Evolutionary conservation across 495 filamentous ascomycete genomes (phyloP).

Genomic region (Bryoglossum gracile): DNA sequence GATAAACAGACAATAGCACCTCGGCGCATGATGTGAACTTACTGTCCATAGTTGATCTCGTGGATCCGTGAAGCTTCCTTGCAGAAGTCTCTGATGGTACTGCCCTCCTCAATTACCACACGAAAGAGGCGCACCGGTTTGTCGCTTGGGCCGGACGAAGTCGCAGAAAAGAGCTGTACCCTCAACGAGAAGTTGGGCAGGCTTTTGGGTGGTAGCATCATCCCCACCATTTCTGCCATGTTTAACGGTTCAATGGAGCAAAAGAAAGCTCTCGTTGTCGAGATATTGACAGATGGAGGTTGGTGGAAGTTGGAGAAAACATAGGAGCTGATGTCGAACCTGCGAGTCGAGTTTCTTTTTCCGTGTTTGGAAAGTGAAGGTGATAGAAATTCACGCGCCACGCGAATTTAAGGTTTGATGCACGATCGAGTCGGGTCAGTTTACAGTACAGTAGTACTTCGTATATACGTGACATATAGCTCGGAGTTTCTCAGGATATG

Average conservation of each 20-base stretch:
- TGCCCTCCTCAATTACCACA: constrained; percentile 17
- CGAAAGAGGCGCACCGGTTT: constrained; percentile 22
- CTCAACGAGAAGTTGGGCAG: constrained; percentile 20
- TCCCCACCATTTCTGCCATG: constrained; percentile 10
- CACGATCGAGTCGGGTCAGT: not conserved
- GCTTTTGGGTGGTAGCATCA: constrained; percentile 18
- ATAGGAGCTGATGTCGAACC: constrained; percentile 1
- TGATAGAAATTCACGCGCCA: no score
- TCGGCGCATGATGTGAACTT: no score
- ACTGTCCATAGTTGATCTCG: constrained; percentile 24
- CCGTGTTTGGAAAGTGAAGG: not conserved
- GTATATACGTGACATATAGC: not conserved
- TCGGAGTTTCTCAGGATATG: not conserved
- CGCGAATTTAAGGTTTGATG: constrained; percentile 4
- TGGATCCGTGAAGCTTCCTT: constrained; percentile 19
- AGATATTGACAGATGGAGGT: not conserved
- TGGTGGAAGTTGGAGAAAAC: not conserved
- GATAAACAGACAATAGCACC: not conserved
- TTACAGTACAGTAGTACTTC: not conserved
- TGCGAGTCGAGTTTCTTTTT: not conserved
- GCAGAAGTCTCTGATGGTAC: constrained; percentile 21
- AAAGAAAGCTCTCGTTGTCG: constrained; percentile 3
- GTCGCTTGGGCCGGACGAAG: constrained; percentile 10
- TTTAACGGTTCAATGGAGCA: not conserved
- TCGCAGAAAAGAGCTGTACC: constrained; percentile 22